Conservation (phyloP, 306 rosid genomes). For the Glycyrrhiza uralensis region DNA sequence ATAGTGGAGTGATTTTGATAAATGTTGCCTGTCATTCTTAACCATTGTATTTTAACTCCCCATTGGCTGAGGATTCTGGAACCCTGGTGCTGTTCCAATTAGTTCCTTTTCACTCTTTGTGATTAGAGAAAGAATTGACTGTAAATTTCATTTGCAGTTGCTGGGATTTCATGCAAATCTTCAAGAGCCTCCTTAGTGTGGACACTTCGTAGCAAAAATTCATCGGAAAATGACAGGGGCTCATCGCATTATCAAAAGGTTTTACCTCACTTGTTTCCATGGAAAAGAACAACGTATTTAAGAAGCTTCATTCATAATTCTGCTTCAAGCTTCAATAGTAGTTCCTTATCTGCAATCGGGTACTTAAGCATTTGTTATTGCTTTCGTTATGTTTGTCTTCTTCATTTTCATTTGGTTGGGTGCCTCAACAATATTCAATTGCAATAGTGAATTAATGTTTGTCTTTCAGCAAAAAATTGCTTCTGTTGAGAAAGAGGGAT, state of each 20-base stretch:
- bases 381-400: not conserved
- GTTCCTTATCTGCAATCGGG: slow-evolving; percentile 67
- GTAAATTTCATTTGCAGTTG: slow-evolving; percentile 43
- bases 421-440: slow-evolving; percentile 29
- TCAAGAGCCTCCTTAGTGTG: slow-evolving; percentile 80
- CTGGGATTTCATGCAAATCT: slow-evolving; percentile 44
- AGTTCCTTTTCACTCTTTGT: slow-evolving; percentile 22
- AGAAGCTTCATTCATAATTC: slow-evolving; percentile 46
- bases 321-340: slow-evolving; percentile 45
- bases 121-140: slow-evolving; percentile 1
- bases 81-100: slow-evolving; percentile 1
- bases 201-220: slow-evolving; percentile 56
- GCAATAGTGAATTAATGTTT: slow-evolving; percentile 11
- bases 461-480: slow-evolving; percentile 73
- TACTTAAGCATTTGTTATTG: slow-evolving; percentile 28
- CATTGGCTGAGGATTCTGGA: slow-evolving; percentile 22
- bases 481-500: slow-evolving; percentile 78
- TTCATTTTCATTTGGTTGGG: not conserved
- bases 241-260: slow-evolving; percentile 47
- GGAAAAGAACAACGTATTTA: slow-evolving; percentile 76
- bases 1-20: not conserved
- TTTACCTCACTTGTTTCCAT: slow-evolving; percentile 71
- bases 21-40: slow-evolving; percentile 15
- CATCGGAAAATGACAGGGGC: slow-evolving; percentile 37
- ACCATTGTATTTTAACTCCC: slow-evolving; percentile 9